These are phyloP conservation scores for Heliophila coronopifolia DNA, from an alignment of 441 rosid genomes.

Conservation along the genomic window DNA sequence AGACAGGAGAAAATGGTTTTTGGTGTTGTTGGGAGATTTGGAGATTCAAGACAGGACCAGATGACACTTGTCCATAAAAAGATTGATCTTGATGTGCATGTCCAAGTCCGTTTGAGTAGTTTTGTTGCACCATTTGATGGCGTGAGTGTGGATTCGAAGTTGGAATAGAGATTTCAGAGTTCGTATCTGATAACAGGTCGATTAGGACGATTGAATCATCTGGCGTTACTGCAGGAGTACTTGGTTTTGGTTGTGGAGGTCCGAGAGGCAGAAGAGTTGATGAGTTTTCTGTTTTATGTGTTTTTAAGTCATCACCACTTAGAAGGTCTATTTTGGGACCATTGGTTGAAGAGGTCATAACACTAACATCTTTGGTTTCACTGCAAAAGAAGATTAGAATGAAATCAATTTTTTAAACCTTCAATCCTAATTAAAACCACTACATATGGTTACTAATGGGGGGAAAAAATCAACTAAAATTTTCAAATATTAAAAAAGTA, in stretches of 20 bases:
- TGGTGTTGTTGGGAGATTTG: slow-evolving; percentile 43
- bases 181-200: slow-evolving; percentile 65
- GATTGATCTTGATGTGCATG: slow-evolving; percentile 51
- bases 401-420: neutral
- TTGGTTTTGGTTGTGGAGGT: slow-evolving; percentile 53
- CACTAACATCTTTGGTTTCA: slow-evolving; percentile 36
- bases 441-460: neutral
- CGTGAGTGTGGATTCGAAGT: slow-evolving; percentile 37
- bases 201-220: slow-evolving; percentile 80
- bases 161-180: slow-evolving; percentile 35
- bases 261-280: slow-evolving; percentile 73
- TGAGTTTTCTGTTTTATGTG: slow-evolving; percentile 22
- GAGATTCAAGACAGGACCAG: slow-evolving; percentile 68
- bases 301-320: slow-evolving; percentile 48
- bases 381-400: slow-evolving; percentile 25
- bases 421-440: neutral
- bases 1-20: slow-evolving; percentile 60
- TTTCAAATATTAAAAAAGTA: too few relatives aligned
- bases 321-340: slow-evolving; percentile 79
- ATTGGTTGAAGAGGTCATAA: slow-evolving; percentile 54
- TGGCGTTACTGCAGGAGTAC: slow-evolving; percentile 42
- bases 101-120: slow-evolving; percentile 54
- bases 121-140: slow-evolving; percentile 33
- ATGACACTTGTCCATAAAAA: slow-evolving; percentile 36
- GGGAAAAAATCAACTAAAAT: too few relatives aligned